Evolutionary conservation across 1,139 yeast species (phyloP).

Genomic region (Saccharomyces hybrid): DNA sequence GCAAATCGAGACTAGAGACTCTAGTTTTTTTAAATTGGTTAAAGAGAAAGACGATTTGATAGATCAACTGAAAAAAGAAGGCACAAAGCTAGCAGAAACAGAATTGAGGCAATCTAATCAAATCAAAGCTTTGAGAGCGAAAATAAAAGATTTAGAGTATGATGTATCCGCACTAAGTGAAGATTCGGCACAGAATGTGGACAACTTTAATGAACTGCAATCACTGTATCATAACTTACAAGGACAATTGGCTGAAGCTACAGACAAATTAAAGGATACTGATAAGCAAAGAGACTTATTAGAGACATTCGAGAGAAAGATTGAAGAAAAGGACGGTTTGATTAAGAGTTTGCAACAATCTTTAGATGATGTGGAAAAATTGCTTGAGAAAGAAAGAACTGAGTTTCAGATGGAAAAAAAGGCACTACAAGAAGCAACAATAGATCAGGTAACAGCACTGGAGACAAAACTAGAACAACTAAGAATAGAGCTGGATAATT

Average conservation of each 20-base stretch:
- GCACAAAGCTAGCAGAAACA: constrained; percentile 64
- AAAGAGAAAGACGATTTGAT: constrained; percentile 33
- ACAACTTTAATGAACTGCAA: constrained; percentile 39
- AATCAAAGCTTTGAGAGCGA: constrained; percentile 53
- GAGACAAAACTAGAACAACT: constrained; percentile 40
- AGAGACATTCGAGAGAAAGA: constrained; percentile 1
- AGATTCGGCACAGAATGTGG: constrained; percentile 32
- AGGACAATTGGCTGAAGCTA: constrained; percentile 31
- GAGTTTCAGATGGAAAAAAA: constrained; percentile 20
- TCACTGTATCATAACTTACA: constrained; percentile 24
- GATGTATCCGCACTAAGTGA: neutral
- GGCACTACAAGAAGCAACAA: constrained; percentile 21
- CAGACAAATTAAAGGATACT: constrained; percentile 16
- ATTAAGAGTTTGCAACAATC: constrained; percentile 30
- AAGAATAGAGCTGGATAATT: constrained; percentile 37
- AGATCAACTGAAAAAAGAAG: constrained; percentile 63
- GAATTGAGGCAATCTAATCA: constrained; percentile 65
- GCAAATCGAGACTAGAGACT: constrained; percentile 8
- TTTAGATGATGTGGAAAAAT: constrained; percentile 21
- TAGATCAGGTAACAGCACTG: constrained; percentile 26
- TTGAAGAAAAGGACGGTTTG: constrained; percentile 38
- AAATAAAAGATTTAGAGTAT: constrained; percentile 31
- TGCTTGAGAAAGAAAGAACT: constrained; percentile 16
- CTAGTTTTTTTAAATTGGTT: constrained; percentile 11
- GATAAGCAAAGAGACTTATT: neutral